These are phyloP conservation scores for Casuarina cunninghamiana DNA, from an alignment of 306 rosid species.

Conservation along the genomic window DNA sequence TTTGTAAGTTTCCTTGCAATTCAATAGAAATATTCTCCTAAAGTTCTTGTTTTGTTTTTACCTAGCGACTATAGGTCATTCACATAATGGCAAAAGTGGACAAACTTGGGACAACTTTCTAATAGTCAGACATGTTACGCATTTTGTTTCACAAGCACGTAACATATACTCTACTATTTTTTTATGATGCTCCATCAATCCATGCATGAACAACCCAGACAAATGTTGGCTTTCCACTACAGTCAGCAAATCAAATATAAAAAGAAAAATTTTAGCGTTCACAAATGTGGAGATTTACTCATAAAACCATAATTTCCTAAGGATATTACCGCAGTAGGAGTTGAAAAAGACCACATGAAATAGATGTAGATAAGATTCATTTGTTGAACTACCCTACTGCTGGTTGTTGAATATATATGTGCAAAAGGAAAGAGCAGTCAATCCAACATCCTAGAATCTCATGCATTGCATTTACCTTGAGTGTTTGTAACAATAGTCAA, in stretches of 20 bases:
- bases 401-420: neutral
- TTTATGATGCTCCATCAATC: slow-evolving; percentile 75
- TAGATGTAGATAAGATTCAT: neutral
- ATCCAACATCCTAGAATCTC: neutral
- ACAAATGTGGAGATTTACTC: neutral
- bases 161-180: slow-evolving; percentile 47
- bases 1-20: too few species aligned
- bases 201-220: slow-evolving; percentile 47
- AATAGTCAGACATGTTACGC: too few species aligned
- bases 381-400: neutral
- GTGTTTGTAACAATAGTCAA: neutral
- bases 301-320: neutral
- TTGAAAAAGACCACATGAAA: neutral
- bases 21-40: too few species aligned
- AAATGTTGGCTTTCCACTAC: slow-evolving; percentile 27
- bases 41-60: too few species aligned
- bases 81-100: too few species aligned
- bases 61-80: too few species aligned
- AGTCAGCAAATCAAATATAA: neutral
- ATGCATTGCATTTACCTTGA: neutral
- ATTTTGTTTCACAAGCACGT: too few species aligned
- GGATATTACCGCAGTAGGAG: neutral
- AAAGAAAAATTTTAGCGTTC: slow-evolving; percentile 3
- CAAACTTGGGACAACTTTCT: too few species aligned
- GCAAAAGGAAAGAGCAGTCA: too few species aligned